A percentile compares a stretch with the other conserved stretches of the same genome.
Evolutionary conservation across 139 green algal genomes (phyloP).

Genomic region (Tetraselmis striata): DNA sequence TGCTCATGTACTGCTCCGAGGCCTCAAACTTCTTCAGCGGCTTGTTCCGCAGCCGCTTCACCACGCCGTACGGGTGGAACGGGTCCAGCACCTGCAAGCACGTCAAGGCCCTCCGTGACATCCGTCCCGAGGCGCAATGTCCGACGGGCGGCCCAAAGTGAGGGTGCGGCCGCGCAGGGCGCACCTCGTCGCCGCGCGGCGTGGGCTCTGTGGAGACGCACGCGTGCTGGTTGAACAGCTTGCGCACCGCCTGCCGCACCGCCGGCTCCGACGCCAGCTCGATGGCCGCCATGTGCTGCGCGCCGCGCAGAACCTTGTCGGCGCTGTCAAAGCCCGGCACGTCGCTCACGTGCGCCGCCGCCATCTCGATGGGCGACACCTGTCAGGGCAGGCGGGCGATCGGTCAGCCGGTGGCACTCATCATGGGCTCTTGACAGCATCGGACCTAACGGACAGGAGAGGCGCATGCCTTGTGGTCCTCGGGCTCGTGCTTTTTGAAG

Average conservation of each 20-base stretch:
- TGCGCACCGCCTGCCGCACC: conserved; percentile 31
- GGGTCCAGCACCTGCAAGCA: too few species aligned
- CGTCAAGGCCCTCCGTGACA: too few species aligned
- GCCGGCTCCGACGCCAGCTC: conserved; percentile 39
- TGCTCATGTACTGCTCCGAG: conserved; percentile 47
- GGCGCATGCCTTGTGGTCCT: conserved; percentile 20
- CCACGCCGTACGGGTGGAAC: conserved; percentile 59
- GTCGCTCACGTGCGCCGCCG: conserved; percentile 18
- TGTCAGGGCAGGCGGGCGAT: neutral
- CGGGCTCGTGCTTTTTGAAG: conserved; percentile 37
- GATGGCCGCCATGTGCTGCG: conserved; percentile 30
- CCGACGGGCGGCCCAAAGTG: too few species aligned
- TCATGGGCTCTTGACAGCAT: too few species aligned
- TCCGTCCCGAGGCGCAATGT: too few species aligned
- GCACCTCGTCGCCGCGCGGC: neutral
- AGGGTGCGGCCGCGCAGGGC: too few species aligned
- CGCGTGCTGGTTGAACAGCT: conserved; percentile 9
- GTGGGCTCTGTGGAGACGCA: conserved; percentile 5
- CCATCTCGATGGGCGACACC: conserved; percentile 23
- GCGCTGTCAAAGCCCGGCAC: conserved; percentile 13
- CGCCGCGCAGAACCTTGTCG: conserved; percentile 32
- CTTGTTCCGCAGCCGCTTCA: conserved; percentile 71
- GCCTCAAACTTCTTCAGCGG: conserved; percentile 41
- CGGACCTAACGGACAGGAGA: too few species aligned
- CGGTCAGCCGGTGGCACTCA: too few species aligned